Evolutionary conservation across 768 basidiomycete genomes (phyloP), one percentile per base, ranked within the genome.

Genomic region (Phaeotremella skinneri): DNA sequence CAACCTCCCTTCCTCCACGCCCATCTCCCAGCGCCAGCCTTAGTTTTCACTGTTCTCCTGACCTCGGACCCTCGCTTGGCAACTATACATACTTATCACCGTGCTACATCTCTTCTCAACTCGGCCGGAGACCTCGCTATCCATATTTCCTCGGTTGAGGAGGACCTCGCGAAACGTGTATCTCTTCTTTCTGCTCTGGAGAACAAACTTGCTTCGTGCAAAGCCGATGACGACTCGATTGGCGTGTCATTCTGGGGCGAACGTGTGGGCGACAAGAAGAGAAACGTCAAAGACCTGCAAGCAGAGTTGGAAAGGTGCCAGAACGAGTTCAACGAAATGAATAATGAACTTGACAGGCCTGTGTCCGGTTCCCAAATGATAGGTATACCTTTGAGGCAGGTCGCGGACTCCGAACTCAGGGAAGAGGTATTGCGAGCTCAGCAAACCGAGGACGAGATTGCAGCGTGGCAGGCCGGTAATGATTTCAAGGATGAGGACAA

Each of bases 1-100:
- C 70, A 72, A 49, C 39, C 57, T 2, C 59, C 65, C 5, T 70
- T 72, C 58, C 50, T 25, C 2, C 64, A 51, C 47, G 56, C 51
- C 47, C 42, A 52, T 6, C 59, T 75, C 25, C 66, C 67, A 7
- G 50, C 66, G 23, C 75, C 74, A 29, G 67, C 69, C 14, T 52
- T 76, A 17, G 64, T 65, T 37, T 70, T 76, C 56, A 73, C 74
- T 42, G 72, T 75, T 16, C 63, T 76, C 7, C 64, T 73, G 27
- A 39, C 67, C 9, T 72, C 71, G 17, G 75, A 76, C 54, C 59
- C 75, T 11, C 63, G 72, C 21, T 69, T 76, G 37, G 59, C 67
- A 11, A 52, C 49, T 11, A 70, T 72, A 11, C 72, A 67, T 57
- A 62, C 63, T n/a, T 73, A 66, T 42, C 75, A 76, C 61, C 70